Evolutionary conservation across 805 yeast species (phyloP).

Genomic region (Candida chilensis): DNA sequence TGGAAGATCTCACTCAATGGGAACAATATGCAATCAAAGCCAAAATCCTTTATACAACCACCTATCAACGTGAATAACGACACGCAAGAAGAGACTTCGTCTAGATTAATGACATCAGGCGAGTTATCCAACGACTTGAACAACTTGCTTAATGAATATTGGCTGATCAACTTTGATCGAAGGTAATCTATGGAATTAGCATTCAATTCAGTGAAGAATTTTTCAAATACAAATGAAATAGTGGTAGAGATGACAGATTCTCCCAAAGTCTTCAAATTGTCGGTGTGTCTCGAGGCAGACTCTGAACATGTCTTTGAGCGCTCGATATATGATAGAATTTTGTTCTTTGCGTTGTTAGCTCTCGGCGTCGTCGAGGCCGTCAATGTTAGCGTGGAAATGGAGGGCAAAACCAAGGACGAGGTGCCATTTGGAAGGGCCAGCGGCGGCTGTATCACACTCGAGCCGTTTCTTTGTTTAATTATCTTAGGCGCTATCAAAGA

Average conservation of each 20-base stretch:
- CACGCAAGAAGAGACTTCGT: constrained; percentile 43
- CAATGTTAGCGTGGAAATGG: constrained; percentile 3
- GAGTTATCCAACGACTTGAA: constrained; percentile 37
- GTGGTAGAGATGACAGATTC: constrained; percentile 43
- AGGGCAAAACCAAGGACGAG: constrained; percentile 2
- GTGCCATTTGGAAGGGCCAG: too few species aligned
- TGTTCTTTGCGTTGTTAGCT: constrained; percentile 11
- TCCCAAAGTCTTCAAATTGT: constrained; percentile 51
- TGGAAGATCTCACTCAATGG: constrained; percentile 65
- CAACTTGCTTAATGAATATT: constrained; percentile 29
- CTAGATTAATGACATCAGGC: constrained; percentile 20
- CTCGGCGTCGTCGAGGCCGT: constrained; percentile 1
- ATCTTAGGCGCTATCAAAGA: constrained; percentile 33
- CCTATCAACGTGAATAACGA: constrained; percentile 56
- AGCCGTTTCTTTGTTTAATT: not conserved
- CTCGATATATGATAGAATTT: constrained; percentile 39
- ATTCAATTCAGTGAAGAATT: constrained; percentile 45
- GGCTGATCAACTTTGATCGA: constrained; percentile 20
- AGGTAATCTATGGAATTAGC: constrained; percentile 47
- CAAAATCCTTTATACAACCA: constrained; percentile 69
- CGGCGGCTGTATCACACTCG: too few species aligned
- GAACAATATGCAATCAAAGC: constrained; percentile 60
- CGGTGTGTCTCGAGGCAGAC: constrained; percentile 21
- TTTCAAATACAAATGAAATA: constrained; percentile 53
- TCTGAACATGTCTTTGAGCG: constrained; percentile 56